phyloP scores from a whole-genome alignment of 345 rosid species.

The Eucalyptus erythrocorys region DNA sequence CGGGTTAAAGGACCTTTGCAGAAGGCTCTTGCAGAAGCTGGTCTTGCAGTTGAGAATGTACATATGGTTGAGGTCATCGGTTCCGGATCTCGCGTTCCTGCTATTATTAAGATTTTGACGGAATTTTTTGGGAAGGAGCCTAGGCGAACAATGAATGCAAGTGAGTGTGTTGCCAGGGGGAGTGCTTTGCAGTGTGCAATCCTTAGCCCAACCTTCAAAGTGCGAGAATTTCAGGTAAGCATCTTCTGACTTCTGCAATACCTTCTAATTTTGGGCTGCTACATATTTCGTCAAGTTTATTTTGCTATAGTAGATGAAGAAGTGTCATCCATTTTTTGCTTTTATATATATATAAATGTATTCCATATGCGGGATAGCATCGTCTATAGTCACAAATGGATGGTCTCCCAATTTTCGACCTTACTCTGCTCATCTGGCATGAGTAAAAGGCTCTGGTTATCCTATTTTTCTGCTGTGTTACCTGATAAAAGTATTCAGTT shows the following conservation, averaged over 20 bases:
- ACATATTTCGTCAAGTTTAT: neutral
- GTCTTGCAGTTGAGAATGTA: slow-evolving; percentile 57
- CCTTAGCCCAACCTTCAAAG: slow-evolving; percentile 96
- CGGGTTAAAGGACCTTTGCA: slow-evolving; percentile 85
- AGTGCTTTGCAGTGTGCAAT: slow-evolving; percentile 93
- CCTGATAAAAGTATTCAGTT: neutral
- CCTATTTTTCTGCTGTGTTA: neutral
- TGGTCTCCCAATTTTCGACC: neutral
- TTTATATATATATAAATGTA: neutral
- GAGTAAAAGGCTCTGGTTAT: neutral
- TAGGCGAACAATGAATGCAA: slow-evolving; percentile 94
- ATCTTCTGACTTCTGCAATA: neutral
- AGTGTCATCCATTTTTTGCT: neutral
- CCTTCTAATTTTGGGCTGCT: neutral
- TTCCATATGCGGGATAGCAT: neutral
- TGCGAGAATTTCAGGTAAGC: slow-evolving; percentile 88
- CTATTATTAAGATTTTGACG: slow-evolving; percentile 63
- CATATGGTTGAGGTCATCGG: slow-evolving; percentile 96
- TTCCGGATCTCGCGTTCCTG: slow-evolving; percentile 82
- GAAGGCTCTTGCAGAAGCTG: slow-evolving; percentile 90
- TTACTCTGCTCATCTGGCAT: neutral
- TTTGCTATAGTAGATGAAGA: neutral
- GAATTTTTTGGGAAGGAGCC: slow-evolving; percentile 99
- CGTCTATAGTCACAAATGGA: neutral
- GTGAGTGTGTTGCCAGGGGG: slow-evolving; percentile 93